phyloP scores from a whole-genome alignment of 805 yeast genomes.

The Hanseniaspora nectarophila region DNA sequence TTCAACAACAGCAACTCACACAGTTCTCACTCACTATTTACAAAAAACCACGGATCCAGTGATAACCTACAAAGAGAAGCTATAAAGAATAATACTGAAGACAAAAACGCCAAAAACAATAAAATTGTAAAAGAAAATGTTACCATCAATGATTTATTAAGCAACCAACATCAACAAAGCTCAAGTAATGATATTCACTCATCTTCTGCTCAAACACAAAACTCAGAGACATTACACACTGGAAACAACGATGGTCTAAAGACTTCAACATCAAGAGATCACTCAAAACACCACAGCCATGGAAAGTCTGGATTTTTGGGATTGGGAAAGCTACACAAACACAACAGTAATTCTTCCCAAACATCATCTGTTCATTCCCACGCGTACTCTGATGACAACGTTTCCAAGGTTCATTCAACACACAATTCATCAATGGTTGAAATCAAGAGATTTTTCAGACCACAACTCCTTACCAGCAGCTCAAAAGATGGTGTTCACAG shows the following conservation, averaged over 20 bases:
- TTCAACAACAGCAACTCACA: neutral
- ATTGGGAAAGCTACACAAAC: constrained; percentile 11
- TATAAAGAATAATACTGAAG: neutral
- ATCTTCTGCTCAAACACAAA: neutral
- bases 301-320: constrained; percentile 13
- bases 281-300: neutral
- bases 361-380: constrained; percentile 15
- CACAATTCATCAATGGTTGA: constrained; percentile 46
- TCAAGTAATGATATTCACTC: neutral
- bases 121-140: constrained; percentile 10
- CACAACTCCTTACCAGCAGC: constrained; percentile 21
- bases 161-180: neutral
- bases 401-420: neutral
- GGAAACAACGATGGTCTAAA: neutral
- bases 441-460: constrained; percentile 59
- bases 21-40: neutral
- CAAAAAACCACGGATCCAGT: neutral
- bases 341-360: constrained; percentile 9
- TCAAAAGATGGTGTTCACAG: constrained; percentile 22
- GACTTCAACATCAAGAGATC: neutral
- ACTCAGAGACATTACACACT: neutral
- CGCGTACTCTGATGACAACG: constrained; percentile 12
- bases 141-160: constrained; percentile 9
- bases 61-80: constrained; percentile 5
- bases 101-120: neutral